Conservation (phyloP, 169 alveolate species). For the Blepharisma undulans region DNA sequence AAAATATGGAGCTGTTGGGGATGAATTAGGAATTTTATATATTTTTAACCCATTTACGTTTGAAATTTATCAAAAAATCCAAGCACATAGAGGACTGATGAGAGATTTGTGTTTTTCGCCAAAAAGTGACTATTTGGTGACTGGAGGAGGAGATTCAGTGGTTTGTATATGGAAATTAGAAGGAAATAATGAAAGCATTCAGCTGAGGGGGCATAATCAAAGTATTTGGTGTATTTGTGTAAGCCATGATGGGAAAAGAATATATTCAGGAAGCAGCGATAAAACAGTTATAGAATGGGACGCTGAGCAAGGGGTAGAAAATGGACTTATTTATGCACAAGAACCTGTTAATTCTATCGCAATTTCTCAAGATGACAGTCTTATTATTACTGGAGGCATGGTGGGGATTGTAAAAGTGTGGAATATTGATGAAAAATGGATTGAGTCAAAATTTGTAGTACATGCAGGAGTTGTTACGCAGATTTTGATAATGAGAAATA, state of each 20-base stretch:
- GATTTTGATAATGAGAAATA: background rate
- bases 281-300: conserved; percentile 83
- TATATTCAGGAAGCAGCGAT: conserved; percentile 87
- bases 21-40: background rate
- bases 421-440: background rate
- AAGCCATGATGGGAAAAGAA: background rate
- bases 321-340: background rate
- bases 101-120: conserved; percentile 3
- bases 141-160: conserved; percentile 8
- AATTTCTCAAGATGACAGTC: background rate
- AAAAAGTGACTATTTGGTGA: background rate
- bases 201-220: conserved; percentile 6
- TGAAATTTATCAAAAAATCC: background rate
- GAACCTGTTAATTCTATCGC: background rate
- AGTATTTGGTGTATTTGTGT: conserved; percentile 73
- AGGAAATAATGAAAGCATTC: background rate
- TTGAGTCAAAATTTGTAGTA: background rate
- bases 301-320: conserved; percentile 32
- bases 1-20: background rate
- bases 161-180: background rate
- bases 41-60: background rate
- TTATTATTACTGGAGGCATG: background rate
- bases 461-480: background rate
- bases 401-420: background rate
- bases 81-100: conserved; percentile 18